Base-by-base conservation (phyloP, 192 early-diverging fungal species). In the Rhizophlyctis rosea region DNA sequence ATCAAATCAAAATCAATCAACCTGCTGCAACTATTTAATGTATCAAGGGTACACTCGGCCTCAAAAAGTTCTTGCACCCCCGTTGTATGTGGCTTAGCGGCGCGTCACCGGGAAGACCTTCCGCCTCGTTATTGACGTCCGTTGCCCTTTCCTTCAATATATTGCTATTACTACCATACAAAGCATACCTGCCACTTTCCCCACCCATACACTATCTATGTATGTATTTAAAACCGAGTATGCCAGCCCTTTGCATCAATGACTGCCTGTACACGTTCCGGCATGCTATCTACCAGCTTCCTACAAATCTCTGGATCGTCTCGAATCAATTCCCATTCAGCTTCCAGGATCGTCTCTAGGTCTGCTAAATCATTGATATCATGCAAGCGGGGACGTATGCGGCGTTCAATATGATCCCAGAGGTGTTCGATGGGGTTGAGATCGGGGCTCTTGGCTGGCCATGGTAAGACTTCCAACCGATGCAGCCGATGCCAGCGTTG, bases 341-440 rank as follows among this genome's bases (percentile, higher is more conserved):
- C 39, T 44, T 44, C 18, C 39, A 44, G 18, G 9, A 44, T 44
- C 39, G 9, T 44, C 18, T 44, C 39, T 18, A 44, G 18, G 39
- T 44, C 18, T 13, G 39, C 39, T n/a, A n/a, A n/a, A n/a, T n/a
- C n/a, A n/a, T n/a, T n/a, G n/a, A n/a, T n/a, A n/a, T n/a, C n/a
- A n/a, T n/a, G n/a, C 7, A 44, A 18, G 18, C 39, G 39, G 18
- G 39, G 23, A 14, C 44, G 59, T 14, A 60, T 28, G 2, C 21
- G 25, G 11, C 2, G 11, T 32, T 48, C 44, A 9, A 60, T 35
- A 49, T 39, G 34, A n/a, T 49, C 21, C 44, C 44, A 60, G 3
- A 60, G 44, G 27, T 32, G 35, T 29, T 60, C 44, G 21, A 60
- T 60, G 30, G 34, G 27, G 39, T 59, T 59, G 35, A 59, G 57